These are phyloP conservation scores for Paradendryphiella salina DNA, from an alignment of 2,329 filamentous ascomycete species.

Conservation along the genomic window DNA sequence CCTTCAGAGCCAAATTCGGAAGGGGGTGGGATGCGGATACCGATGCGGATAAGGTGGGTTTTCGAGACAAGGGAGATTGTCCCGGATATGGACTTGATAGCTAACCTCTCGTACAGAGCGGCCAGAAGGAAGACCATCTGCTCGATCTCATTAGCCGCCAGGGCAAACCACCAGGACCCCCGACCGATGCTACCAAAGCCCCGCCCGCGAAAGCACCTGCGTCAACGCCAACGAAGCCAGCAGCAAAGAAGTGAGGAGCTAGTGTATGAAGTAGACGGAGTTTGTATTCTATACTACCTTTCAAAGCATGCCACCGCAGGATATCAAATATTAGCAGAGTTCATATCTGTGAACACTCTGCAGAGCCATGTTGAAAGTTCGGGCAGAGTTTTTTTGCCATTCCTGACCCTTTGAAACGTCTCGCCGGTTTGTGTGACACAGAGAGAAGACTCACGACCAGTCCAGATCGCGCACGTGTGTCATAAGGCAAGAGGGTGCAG, in stretches of 20 bases:
- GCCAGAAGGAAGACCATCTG: slow-evolving; percentile 31
- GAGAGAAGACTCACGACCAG: not conserved
- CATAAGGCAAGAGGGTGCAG: not conserved
- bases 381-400: not conserved
- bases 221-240: slow-evolving; percentile 11
- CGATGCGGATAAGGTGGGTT: slow-evolving; percentile 12
- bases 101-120: slow-evolving; percentile 11
- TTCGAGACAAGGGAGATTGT: not conserved
- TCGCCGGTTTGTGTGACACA: not conserved
- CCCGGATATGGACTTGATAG: not conserved
- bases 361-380: not conserved
- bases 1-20: slow-evolving; percentile 84
- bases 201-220: slow-evolving; percentile 18
- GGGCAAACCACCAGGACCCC: slow-evolving; percentile 16
- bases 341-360: not conserved
- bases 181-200: slow-evolving; percentile 21
- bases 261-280: not conserved
- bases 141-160: slow-evolving; percentile 42
- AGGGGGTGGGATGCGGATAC: slow-evolving; percentile 70
- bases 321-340: not conserved
- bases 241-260: slow-evolving; percentile 13
- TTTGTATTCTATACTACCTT: not conserved
- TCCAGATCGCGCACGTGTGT: not conserved
- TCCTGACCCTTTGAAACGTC: not conserved
- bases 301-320: not conserved